A percentile compares a stretch with the other conserved stretches of the same genome.
Conservation (phyloP, 1,284 basidiomycete genomes). For the Tremellales sp. region DNA sequence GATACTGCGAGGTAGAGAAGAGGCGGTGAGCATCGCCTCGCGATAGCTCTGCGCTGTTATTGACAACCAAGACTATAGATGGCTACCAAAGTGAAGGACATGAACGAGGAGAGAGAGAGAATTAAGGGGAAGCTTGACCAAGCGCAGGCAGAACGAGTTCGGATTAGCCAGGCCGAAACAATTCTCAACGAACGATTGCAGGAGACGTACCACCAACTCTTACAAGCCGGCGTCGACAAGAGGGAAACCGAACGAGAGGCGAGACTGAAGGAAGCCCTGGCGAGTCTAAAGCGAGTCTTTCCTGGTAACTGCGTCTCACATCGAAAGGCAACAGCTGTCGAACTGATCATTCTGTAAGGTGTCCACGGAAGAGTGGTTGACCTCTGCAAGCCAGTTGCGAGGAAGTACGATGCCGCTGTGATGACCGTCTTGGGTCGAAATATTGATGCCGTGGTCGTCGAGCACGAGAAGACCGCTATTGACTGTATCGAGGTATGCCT, state of each 20-base stretch:
- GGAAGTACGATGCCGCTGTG: conserved; percentile 92
- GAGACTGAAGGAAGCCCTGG: conserved; percentile 78
- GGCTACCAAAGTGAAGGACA: conserved; percentile 58
- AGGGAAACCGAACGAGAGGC: conserved; percentile 80
- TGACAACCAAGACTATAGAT: conserved; percentile 9
- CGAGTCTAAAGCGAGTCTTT: conserved; percentile 79
- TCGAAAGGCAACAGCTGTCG: not conserved
- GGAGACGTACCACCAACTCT: conserved; percentile 74
- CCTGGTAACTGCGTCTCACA: conserved; percentile 58
- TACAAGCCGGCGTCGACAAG: conserved; percentile 81
- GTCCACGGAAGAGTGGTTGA: conserved; percentile 88
- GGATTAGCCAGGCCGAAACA: conserved; percentile 71
- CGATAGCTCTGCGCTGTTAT: not conserved
- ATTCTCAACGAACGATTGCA: conserved; percentile 89
- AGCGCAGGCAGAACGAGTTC: conserved; percentile 34
- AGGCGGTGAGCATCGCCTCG: conserved; percentile 53
- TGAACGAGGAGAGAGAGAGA: conserved; percentile 28
- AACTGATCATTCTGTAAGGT: conserved; percentile 52
- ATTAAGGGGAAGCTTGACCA: conserved; percentile 40
- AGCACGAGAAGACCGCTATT: conserved; percentile 93
- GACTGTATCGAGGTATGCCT: conserved; percentile 83
- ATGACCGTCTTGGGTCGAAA: conserved; percentile 92
- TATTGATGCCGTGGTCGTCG: conserved; percentile 92
- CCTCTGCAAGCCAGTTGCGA: conserved; percentile 85
- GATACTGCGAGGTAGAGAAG: conserved; percentile 57